Conservation (phyloP, 805 yeast species). For the Lipomyces yamanashiensis region DNA sequence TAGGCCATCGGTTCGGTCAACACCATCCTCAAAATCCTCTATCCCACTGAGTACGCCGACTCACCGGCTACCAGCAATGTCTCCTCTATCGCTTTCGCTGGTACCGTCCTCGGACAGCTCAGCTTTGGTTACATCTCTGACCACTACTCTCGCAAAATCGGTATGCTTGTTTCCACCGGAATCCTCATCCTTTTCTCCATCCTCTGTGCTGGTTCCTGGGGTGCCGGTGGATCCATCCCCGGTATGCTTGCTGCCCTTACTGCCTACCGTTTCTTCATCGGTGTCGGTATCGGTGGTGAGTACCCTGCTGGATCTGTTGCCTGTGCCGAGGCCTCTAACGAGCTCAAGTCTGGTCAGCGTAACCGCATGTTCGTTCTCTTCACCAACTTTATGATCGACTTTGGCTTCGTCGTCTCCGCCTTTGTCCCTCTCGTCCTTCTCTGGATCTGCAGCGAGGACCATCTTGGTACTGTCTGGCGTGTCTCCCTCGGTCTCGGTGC, state of each 20-base stretch:
- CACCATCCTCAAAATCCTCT: constrained; percentile 67
- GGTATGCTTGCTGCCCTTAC: constrained; percentile 87
- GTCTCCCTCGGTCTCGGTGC: constrained; percentile 88
- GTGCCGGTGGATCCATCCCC: constrained; percentile 64
- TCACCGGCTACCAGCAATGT: constrained; percentile 80
- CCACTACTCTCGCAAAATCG: constrained; percentile 75
- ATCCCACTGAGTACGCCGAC: constrained; percentile 63
- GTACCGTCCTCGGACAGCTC: constrained; percentile 87
- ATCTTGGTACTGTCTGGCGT: constrained; percentile 89
- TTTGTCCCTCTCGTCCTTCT: constrained; percentile 84
- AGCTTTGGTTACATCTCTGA: constrained; percentile 82
- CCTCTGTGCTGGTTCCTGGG: constrained; percentile 87
- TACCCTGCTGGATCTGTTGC: constrained; percentile 94
- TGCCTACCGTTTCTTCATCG: constrained; percentile 82
- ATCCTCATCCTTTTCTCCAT: constrained; percentile 79
- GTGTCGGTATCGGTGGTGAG: constrained; percentile 93
- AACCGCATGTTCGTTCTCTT: constrained; percentile 89
- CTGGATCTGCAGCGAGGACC: constrained; percentile 75
- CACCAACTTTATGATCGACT: constrained; percentile 85
- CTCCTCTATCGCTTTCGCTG: constrained; percentile 86
- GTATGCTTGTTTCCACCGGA: constrained; percentile 78
- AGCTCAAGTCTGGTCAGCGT: constrained; percentile 78
- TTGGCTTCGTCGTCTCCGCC: constrained; percentile 81
- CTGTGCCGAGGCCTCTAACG: constrained; percentile 86
- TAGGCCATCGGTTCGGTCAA: constrained; percentile 72